Percentiles rank a stretch among this genome's conserved stretches.
phyloP scores from a whole-genome alignment of 2,329 filamentous ascomycete genomes.

The Lachnellula hyalina region DNA sequence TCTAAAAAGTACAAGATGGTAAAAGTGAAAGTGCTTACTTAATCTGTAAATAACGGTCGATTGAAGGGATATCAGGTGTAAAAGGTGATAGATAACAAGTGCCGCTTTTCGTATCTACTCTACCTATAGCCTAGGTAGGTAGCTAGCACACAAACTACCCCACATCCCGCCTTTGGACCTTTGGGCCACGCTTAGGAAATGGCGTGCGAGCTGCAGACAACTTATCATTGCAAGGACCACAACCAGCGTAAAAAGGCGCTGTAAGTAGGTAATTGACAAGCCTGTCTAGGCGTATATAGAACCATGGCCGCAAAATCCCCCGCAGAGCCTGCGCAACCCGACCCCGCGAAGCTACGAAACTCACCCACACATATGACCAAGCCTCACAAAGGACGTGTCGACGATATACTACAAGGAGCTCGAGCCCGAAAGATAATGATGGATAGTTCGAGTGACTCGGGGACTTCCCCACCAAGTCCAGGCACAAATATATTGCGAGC shows the following conservation, averaged over 20 bases:
- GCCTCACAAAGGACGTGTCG: background rate
- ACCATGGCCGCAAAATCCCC: background rate
- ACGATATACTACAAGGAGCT: conserved; percentile 24
- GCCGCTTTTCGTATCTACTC: too few species aligned
- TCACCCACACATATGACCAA: background rate
- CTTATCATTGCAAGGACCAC: background rate
- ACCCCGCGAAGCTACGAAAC: conserved; percentile 3
- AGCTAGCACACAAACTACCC: too few species aligned
- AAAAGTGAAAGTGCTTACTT: too few species aligned
- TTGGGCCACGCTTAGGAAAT: conserved; percentile 2
- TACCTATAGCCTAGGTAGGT: too few species aligned
- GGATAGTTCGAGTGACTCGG: conserved; percentile 5
- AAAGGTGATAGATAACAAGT: too few species aligned
- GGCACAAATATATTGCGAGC: background rate
- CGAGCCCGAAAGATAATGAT: conserved; percentile 17
- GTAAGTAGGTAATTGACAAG: background rate
- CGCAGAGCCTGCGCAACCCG: background rate
- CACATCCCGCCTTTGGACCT: too few species aligned
- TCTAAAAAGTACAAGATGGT: too few species aligned
- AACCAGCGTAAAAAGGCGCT: background rate
- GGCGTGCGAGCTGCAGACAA: conserved; percentile 4
- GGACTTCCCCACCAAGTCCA: background rate
- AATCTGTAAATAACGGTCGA: too few species aligned
- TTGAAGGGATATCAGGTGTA: too few species aligned
- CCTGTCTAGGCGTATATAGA: background rate